Base-by-base conservation (phyloP, 2,329 filamentous ascomycete species). In the Malbranchea zuffiana region DNA sequence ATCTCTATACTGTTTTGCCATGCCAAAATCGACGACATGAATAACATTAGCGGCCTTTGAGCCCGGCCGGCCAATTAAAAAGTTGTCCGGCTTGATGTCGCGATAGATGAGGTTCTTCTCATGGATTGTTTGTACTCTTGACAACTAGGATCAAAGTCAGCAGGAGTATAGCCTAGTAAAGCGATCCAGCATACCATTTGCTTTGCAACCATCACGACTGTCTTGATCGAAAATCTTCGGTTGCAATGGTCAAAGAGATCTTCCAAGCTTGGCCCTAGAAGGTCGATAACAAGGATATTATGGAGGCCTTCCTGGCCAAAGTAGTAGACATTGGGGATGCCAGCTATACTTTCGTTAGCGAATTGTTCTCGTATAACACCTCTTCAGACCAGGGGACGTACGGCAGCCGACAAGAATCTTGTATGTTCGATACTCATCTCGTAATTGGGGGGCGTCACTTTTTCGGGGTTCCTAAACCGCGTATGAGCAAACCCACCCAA, bases 41-140 rank as follows among this genome's bases (percentile, higher is more conserved):
- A 98, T 95, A 39, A 96, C 86, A 60, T 95, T 96, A 54, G 87
- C 83, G n/a, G 83, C 75, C 67, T 96, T 96, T 43, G 86, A 87
- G 51, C 79, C 80, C 0, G 86, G 86, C 32, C 88, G 79, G 37
- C 90, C 90, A 52, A 96, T 95, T 46, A 98, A 74, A 67, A 98
- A 96, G 69, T 98, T 98, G 69, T 98, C 90, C 39, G 90, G 90
- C 64, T 98, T 98, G 71, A 98, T 96, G 58, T 98, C 90, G 50
- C 90, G 81, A 66, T 98, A 96, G 61, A 98, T 96, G 44, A 96
- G 73, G 63, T 96, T 96, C 75, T 95, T 95, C 66, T 96, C 90
- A 69, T 98, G 88, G 50, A 98, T 96, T 6, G 77, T 81, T 62
- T 81, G 88, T 17, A 98, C 88, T 46, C 88, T 78, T 21, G 87